Evolutionary conservation across 1,139 yeast genomes (phyloP).

Genomic region (Debaryomyces subglobosus): DNA sequence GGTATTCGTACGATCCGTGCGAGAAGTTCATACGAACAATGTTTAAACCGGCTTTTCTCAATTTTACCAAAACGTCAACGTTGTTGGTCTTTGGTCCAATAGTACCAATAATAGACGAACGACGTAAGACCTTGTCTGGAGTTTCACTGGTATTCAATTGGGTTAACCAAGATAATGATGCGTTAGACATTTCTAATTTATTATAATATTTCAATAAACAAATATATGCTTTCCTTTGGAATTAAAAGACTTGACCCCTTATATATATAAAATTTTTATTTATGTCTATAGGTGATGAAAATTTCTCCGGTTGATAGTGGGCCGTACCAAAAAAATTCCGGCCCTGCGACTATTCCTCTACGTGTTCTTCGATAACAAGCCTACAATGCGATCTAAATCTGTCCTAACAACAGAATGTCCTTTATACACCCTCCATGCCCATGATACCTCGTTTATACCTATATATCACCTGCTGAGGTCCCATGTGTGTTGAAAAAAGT

Average conservation of each 20-base stretch:
- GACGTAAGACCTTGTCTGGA: slow-evolving; percentile 86
- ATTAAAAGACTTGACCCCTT: background rate
- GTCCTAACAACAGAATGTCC: background rate
- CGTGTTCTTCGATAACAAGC: background rate
- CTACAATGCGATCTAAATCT: background rate
- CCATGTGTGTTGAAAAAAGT: background rate
- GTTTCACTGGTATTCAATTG: slow-evolving; percentile 74
- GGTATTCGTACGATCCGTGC: slow-evolving; percentile 97
- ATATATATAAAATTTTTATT: slow-evolving; percentile 1
- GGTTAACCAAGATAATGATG: slow-evolving; percentile 72
- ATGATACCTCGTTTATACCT: too few relatives aligned
- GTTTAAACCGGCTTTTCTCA: slow-evolving; percentile 96
- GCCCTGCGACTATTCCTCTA: background rate
- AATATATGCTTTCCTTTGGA: background rate
- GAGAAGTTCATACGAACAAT: slow-evolving; percentile 99
- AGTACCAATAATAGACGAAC: slow-evolving; percentile 96
- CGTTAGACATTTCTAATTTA: slow-evolving; percentile 26
- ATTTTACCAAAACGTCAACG: slow-evolving; percentile 79
- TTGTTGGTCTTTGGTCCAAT: slow-evolving; percentile 97
- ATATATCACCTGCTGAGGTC: background rate
- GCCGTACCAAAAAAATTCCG: slow-evolving; percentile 10
- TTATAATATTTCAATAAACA: slow-evolving; percentile 1
- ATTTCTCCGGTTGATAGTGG: slow-evolving; percentile 15
- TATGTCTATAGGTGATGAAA: slow-evolving; percentile 1
- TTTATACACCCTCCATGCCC: background rate